Evolutionary conservation across 306 rosid species (phyloP), one percentile per base, ranked within the genome.

Genomic region (Ziziphus jujuba): DNA sequence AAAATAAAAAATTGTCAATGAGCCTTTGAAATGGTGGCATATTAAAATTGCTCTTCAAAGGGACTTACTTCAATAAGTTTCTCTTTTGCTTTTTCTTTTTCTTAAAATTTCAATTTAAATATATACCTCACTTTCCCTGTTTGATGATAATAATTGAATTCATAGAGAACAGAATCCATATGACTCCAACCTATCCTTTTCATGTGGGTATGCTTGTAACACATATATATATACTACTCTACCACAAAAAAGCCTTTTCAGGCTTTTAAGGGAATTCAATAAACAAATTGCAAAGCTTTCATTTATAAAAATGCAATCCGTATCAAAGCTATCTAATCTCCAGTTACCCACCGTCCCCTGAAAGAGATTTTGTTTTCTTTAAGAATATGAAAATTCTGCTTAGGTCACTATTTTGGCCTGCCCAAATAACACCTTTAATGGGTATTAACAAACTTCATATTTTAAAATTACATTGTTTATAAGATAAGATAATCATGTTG

Each of bases 381-480:
- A 35, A 51, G 6, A 59, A 36, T 59, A 50, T 51, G n/a, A 51
- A 57, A 69, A 2, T 49, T 33, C 16, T 72, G 11, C n/a, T 63
- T 50, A 45, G 57, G 22, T 70, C 49, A 35, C 48, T 59, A 9
- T 49, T 25, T 15, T 4, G 25, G 43, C 43, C 36, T 15, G 34
- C 71, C 65, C 72, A 47, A 55, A 49, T 48, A 22, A 64, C 59
- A 64, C 63, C 50, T 57, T 76, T 65, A 58, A 52, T 64, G 58
- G 63, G 50, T 59, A 58, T 58, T 31, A 76, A 64, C 47, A 35
- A 35, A 49, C 61, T 57, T 57, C 28, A 48, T 12, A 65, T 23
- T 63, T 72, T 45, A 10, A 47, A 49, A 52, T 13, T 6, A 4
- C 9, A 13, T 15, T 19, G 7, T 38, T 55, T 67, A 38, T 9